A percentile compares a stretch with the other conserved stretches of the same genome.
Evolutionary conservation across 2,329 filamentous ascomycete genomes (phyloP).

Genomic region (Colletotrichum sp.): DNA sequence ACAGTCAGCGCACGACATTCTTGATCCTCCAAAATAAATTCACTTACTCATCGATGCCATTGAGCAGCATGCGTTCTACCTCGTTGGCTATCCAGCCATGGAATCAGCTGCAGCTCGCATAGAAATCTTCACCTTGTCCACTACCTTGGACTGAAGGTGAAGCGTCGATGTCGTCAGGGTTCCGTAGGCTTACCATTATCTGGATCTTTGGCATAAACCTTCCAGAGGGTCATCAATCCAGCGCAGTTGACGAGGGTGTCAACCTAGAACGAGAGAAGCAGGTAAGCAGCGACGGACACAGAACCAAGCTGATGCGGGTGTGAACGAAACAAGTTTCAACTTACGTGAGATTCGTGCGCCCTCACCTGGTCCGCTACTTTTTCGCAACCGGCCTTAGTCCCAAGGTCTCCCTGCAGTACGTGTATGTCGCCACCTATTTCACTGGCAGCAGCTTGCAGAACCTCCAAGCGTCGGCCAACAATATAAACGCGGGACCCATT

Average conservation of each 20-base stretch:
- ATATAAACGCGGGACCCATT: conserved; percentile 54
- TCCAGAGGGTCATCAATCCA: conserved; percentile 27
- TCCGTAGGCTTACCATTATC: conserved; percentile 15
- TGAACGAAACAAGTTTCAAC: neutral
- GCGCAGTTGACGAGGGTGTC: conserved; percentile 32
- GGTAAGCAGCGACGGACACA: neutral
- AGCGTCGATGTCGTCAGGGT: neutral
- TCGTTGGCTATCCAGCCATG: conserved; percentile 11
- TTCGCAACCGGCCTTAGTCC: conserved; percentile 27
- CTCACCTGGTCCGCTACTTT: conserved; percentile 25
- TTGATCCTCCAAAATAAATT: neutral
- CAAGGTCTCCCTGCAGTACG: conserved; percentile 30
- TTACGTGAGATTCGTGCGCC: conserved; percentile 25
- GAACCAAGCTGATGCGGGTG: neutral
- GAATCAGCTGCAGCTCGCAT: neutral
- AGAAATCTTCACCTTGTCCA: neutral
- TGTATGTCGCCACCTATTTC: conserved; percentile 26
- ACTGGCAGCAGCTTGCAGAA: conserved; percentile 38
- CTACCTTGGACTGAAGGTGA: neutral
- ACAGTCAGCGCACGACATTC: neutral
- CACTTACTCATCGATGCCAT: conserved; percentile 25
- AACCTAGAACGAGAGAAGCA: conserved; percentile 14
- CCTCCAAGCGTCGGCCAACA: conserved; percentile 44
- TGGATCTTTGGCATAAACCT: conserved; percentile 20
- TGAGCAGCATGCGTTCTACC: conserved; percentile 23